Conservation (phyloP, 192 early-diverging fungal genomes). For the Neocallimastix lanati region DNA sequence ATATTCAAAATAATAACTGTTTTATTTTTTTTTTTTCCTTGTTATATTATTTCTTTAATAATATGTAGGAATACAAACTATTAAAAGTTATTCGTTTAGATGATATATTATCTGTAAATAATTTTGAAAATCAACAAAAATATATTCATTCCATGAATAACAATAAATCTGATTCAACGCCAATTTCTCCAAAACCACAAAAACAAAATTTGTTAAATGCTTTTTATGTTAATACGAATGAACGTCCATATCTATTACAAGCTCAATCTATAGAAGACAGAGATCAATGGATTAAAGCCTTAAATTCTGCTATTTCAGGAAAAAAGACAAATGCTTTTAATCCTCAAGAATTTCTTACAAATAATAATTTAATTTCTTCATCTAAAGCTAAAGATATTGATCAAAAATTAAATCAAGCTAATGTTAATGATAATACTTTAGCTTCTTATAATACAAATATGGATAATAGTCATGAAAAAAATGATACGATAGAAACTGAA, state of each 20-base stretch:
- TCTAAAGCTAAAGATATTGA: background rate
- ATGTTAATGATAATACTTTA: background rate
- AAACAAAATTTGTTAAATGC: slow-evolving; percentile 21
- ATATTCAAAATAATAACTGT: no score
- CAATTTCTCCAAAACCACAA: background rate
- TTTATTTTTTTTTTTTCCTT: no score
- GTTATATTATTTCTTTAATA: no score
- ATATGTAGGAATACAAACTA: background rate
- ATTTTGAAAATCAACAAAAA: background rate
- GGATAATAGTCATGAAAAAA: background rate
- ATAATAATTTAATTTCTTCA: background rate
- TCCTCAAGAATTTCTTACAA: background rate
- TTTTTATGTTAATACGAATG: slow-evolving; percentile 56
- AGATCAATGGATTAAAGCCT: slow-evolving; percentile 36
- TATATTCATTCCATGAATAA: background rate
- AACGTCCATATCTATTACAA: slow-evolving; percentile 53
- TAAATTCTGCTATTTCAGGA: background rate
- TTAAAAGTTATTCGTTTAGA: background rate
- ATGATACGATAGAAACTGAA: background rate
- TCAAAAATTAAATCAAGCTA: background rate
- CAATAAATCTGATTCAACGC: background rate
- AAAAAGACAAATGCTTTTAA: background rate
- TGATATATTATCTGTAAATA: background rate
- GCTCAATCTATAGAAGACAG: slow-evolving; percentile 27
- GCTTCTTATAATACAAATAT: no score